Evolutionary conservation across 164 flowering plant genomes (phyloP).

Genomic region (Annona squamosa): DNA sequence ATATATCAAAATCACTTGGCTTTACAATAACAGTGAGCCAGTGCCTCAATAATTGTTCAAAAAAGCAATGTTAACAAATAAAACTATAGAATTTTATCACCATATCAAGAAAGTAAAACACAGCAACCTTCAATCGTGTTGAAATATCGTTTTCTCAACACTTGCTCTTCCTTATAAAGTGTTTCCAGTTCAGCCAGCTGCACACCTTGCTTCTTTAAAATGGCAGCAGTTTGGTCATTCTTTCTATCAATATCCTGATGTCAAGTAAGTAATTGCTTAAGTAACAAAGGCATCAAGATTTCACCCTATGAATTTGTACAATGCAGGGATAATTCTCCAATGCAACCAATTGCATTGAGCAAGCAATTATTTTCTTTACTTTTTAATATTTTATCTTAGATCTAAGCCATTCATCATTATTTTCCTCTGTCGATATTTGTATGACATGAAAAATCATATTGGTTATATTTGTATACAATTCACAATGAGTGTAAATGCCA

Average conservation of each 20-base stretch:
- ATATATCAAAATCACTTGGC: background rate
- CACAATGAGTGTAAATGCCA: too few species aligned
- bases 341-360: too few species aligned
- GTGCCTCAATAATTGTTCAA: background rate
- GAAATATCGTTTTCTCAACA: conserved; percentile 81
- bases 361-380: too few species aligned
- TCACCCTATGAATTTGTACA: background rate
- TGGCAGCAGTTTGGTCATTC: conserved; percentile 95
- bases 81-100: background rate
- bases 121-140: conserved; percentile 85
- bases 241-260: conserved; percentile 90
- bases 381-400: too few species aligned
- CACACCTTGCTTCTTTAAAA: conserved; percentile 85
- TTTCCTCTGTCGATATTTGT: too few species aligned
- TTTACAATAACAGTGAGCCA: background rate
- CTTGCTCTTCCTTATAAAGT: conserved; percentile 91
- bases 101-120: background rate
- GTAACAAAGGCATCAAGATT: background rate
- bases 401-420: too few species aligned
- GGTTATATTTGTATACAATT: too few species aligned
- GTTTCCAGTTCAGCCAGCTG: conserved; percentile 80
- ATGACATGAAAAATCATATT: too few species aligned
- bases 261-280: conserved; percentile 4
- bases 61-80: background rate
- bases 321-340: too few species aligned